These are phyloP conservation scores for Pelargonium myrrhifolium DNA, from an alignment of 441 rosid genomes.

Conservation along the genomic window DNA sequence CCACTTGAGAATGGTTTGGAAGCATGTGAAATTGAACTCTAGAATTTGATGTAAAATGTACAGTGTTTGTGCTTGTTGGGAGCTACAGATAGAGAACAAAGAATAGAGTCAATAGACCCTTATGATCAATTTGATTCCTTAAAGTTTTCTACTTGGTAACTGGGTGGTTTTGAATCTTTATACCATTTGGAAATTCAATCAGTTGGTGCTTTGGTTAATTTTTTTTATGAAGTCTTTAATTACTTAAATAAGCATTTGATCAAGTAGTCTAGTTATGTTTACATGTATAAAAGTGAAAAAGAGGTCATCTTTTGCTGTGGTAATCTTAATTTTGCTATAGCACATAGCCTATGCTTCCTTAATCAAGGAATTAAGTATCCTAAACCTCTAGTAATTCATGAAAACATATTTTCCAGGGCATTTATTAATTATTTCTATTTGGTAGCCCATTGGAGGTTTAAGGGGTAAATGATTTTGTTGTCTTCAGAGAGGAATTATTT, in stretches of 20 bases:
- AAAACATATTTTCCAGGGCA: no score
- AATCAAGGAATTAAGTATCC: not conserved
- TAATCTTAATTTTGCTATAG: not conserved
- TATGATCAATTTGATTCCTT: not conserved
- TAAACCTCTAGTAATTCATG: not conserved
- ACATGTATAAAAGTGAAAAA: not conserved
- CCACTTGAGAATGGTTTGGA: not conserved
- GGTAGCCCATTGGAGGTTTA: not conserved
- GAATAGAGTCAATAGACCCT: no score
- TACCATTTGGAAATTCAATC: not conserved
- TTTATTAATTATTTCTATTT: not conserved
- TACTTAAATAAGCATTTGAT: not conserved
- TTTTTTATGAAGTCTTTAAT: no score
- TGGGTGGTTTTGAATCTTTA: not conserved
- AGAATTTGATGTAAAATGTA: not conserved
- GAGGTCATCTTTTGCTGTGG: not conserved
- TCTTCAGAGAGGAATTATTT: not conserved
- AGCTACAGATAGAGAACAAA: no score
- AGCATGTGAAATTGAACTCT: not conserved
- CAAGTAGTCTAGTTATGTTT: not conserved
- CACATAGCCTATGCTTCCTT: not conserved
- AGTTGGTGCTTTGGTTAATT: not conserved
- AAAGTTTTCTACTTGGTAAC: slow-evolving; percentile 1
- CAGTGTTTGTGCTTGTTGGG: no score
- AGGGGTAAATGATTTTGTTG: not conserved